Percentiles rank a stretch among this genome's conserved stretches.
phyloP scores from a whole-genome alignment of 78 protist genomes.

The Salpingoeca rosetta region DNA sequence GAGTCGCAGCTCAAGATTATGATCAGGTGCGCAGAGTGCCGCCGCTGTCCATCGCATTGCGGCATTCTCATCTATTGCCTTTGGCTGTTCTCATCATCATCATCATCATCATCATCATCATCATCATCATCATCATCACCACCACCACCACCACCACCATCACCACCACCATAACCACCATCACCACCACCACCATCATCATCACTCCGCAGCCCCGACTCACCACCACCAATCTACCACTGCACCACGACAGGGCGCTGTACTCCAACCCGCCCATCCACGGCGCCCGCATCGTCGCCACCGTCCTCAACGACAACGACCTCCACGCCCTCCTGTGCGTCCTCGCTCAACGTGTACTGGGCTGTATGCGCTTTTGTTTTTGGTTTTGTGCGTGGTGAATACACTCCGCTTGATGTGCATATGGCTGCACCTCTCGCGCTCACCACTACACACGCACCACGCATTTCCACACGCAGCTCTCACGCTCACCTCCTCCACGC shows the following conservation, averaged over 20 bases:
- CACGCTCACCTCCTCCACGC: no score
- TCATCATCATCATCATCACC: no score
- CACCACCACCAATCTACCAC: no score
- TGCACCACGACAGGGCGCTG: constrained; percentile 64
- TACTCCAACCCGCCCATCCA: constrained; percentile 93
- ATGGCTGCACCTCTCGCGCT: no score
- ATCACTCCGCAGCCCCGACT: no score
- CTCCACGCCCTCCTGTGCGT: background rate
- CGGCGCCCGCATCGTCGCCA: constrained; percentile 90
- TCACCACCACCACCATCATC: background rate
- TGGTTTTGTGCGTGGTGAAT: background rate
- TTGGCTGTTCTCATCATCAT: no score
- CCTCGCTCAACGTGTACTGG: background rate
- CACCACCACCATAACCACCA: background rate
- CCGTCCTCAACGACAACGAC: constrained; percentile 54
- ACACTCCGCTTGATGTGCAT: no score
- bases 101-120: no score
- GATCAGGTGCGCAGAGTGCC: constrained; percentile 15
- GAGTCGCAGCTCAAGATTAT: constrained; percentile 73
- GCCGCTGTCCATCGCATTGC: no score
- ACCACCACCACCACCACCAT: background rate
- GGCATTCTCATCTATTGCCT: no score
- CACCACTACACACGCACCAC: no score
- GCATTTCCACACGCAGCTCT: no score
- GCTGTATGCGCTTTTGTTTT: background rate